phyloP scores from a whole-genome alignment of 805 yeast genomes.

The Cyberlindnera nakhonratchasimensis region DNA sequence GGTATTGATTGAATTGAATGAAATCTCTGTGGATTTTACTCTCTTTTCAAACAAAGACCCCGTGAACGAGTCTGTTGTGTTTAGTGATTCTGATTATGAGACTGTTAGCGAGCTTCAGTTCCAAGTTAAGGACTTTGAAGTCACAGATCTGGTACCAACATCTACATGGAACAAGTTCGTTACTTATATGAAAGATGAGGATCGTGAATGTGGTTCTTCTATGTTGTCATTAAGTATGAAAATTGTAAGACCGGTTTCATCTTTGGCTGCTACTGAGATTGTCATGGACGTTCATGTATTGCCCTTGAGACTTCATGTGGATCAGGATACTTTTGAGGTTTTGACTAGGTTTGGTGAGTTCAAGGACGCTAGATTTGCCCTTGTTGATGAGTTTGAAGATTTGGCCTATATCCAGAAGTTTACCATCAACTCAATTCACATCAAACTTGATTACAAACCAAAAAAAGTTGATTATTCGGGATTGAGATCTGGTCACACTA shows the following conservation, averaged over 20 bases:
- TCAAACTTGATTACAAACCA: slow-evolving; percentile 88
- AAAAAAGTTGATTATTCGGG: slow-evolving; percentile 84
- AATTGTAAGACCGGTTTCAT: slow-evolving; percentile 61
- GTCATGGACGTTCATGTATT: slow-evolving; percentile 50
- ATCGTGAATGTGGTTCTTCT: slow-evolving; percentile 62
- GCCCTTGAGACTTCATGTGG: slow-evolving; percentile 82
- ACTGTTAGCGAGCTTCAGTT: slow-evolving; percentile 48
- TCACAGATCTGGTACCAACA: slow-evolving; percentile 74
- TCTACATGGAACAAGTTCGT: slow-evolving; percentile 90
- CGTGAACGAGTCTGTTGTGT: slow-evolving; percentile 16
- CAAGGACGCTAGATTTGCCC: slow-evolving; percentile 62
- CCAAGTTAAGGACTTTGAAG: slow-evolving; percentile 49
- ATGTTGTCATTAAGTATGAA: slow-evolving; percentile 55
- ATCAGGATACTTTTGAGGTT: slow-evolving; percentile 91
- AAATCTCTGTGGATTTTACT: slow-evolving; percentile 45
- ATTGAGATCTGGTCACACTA: slow-evolving; percentile 77
- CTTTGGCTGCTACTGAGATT: slow-evolving; percentile 67
- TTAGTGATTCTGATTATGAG: slow-evolving; percentile 36
- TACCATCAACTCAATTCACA: slow-evolving; percentile 51
- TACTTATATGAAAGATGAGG: slow-evolving; percentile 63
- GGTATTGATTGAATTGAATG: slow-evolving; percentile 50
- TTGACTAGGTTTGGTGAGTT: slow-evolving; percentile 77
- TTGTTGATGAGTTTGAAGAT: slow-evolving; percentile 60
- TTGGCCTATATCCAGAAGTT: slow-evolving; percentile 66
- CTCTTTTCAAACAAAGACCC: slow-evolving; percentile 49